These are phyloP conservation scores for Eucalyptus coolabah DNA, from an alignment of 345 rosid species.

Conservation along the genomic window DNA sequence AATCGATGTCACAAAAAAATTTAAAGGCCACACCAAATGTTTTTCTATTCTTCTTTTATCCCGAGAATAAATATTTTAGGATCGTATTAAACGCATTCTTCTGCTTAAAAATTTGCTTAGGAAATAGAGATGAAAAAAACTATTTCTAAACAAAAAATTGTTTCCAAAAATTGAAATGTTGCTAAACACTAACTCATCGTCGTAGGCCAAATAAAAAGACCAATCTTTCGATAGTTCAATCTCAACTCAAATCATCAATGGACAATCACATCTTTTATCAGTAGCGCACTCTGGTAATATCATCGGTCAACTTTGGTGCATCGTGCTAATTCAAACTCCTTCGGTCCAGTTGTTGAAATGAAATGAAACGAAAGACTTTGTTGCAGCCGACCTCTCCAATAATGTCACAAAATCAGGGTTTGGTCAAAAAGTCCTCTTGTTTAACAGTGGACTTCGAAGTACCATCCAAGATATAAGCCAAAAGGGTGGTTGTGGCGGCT, in stretches of 20 bases:
- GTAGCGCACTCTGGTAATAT: neutral
- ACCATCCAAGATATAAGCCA: neutral
- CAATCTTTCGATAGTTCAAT: neutral
- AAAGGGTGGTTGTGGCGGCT: neutral
- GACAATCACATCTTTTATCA: neutral
- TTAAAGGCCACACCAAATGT: too few relatives aligned
- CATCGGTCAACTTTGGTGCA: neutral
- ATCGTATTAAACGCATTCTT: too few relatives aligned
- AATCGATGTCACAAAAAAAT: too few relatives aligned
- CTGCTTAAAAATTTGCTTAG: rapidly evolving
- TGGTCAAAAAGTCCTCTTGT: neutral
- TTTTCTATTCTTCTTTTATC: too few relatives aligned
- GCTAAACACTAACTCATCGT: neutral
- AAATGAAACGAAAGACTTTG: neutral
- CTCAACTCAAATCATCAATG: neutral
- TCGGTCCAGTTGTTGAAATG: neutral
- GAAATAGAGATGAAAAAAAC: too few relatives aligned
- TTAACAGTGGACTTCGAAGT: neutral
- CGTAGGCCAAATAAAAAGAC: neutral
- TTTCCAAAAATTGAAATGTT: too few relatives aligned
- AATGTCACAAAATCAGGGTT: neutral
- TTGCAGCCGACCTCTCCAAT: neutral
- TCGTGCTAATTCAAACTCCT: neutral
- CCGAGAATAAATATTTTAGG: too few relatives aligned
- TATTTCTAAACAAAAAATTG: too few relatives aligned